Percentiles rank a stretch among this genome's conserved stretches.
phyloP scores from a whole-genome alignment of 2,329 filamentous ascomycete species.

The Apiospora rasikravindrae region DNA sequence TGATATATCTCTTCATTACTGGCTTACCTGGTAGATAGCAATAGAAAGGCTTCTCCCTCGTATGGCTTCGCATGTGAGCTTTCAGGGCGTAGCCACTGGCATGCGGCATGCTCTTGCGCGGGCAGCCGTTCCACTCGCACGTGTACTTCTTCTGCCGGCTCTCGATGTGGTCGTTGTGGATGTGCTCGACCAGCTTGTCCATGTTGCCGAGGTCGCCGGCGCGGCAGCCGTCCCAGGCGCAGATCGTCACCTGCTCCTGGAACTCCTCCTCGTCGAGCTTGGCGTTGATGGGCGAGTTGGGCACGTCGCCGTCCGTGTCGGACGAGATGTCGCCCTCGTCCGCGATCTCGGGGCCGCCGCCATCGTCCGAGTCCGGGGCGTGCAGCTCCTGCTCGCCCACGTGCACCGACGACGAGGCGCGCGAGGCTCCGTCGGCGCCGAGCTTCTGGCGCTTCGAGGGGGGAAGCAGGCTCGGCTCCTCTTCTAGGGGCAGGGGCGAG shows the following conservation, averaged over 20 bases:
- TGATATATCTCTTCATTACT: background rate
- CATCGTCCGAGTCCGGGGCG: slow-evolving; percentile 11
- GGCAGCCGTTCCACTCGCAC: slow-evolving; percentile 96
- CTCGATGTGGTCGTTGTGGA: slow-evolving; percentile 93
- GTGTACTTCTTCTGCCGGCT: slow-evolving; percentile 94
- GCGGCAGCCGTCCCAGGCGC: slow-evolving; percentile 77
- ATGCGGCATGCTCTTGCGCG: slow-evolving; percentile 86
- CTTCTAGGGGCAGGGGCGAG: slow-evolving; percentile 23
- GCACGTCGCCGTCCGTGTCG: slow-evolving; percentile 86
- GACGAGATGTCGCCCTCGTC: slow-evolving; percentile 78
- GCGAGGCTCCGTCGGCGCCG: slow-evolving; percentile 38
- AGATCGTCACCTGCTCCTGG: slow-evolving; percentile 78
- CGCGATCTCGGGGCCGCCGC: slow-evolving; percentile 32
- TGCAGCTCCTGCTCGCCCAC: slow-evolving; percentile 44
- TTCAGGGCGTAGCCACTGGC: slow-evolving; percentile 95
- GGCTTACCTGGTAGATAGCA: slow-evolving; percentile 85
- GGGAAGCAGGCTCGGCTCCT: slow-evolving; percentile 29
- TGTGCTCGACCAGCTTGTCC: slow-evolving; percentile 81
- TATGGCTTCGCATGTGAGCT: slow-evolving; percentile 97
- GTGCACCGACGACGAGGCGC: slow-evolving; percentile 57
- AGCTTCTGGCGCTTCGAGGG: slow-evolving; percentile 45
- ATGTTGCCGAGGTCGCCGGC: slow-evolving; percentile 77
- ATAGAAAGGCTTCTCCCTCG: slow-evolving; percentile 97
- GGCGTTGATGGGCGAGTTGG: slow-evolving; percentile 71
- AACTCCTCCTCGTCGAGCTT: slow-evolving; percentile 75